Evolutionary conservation across 148 eudicot species (phyloP).

Genomic region (Chenopodium quinoa): DNA sequence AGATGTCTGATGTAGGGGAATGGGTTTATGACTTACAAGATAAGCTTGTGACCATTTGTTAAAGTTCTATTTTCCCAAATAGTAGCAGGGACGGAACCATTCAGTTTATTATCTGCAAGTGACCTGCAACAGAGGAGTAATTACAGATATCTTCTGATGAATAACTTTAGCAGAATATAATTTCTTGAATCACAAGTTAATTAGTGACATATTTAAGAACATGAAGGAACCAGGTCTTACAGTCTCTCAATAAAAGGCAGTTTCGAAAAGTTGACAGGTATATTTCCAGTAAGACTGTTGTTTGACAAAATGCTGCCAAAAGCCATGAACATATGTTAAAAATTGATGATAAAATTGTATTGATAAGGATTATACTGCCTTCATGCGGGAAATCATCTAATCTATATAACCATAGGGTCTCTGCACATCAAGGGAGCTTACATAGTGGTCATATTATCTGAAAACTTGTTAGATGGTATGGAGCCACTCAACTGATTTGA

Average conservation of each 20-base stretch:
- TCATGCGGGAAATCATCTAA: background rate
- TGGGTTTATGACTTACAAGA: constrained; percentile 45
- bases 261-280: constrained; percentile 51
- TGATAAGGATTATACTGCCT: background rate
- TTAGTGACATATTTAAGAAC: background rate
- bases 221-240: constrained; percentile 34
- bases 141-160: background rate
- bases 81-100: constrained; percentile 56
- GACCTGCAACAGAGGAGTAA: constrained; percentile 41
- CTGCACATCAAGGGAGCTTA: constrained; percentile 29
- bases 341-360: background rate
- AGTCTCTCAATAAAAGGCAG: constrained; percentile 60
- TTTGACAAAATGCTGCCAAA: constrained; percentile 55
- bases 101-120: constrained; percentile 46
- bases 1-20: background rate
- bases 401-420: background rate
- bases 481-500: constrained; percentile 61
- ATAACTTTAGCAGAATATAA: background rate
- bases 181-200: background rate
- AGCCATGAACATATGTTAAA: background rate
- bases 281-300: constrained; percentile 53
- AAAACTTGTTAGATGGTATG: constrained; percentile 51
- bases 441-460: constrained; percentile 60
- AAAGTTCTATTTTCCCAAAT: constrained; percentile 56
- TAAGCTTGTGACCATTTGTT: constrained; percentile 32